Evolutionary conservation across 768 basidiomycete species (phyloP).

Genomic region (Xerocomus potaroensis): DNA sequence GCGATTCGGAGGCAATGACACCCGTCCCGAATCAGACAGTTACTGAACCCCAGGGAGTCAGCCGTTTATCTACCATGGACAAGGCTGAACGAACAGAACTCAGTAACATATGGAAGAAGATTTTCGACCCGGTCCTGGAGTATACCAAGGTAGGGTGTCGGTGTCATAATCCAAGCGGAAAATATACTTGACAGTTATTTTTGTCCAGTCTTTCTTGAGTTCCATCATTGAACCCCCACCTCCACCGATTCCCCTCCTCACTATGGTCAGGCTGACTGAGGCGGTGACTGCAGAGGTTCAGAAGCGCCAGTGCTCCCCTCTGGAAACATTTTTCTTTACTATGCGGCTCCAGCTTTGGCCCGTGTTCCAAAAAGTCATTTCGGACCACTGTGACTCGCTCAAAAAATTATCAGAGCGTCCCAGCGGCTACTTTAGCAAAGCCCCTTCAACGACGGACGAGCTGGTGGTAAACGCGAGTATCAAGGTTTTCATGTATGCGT

Average conservation of each 20-base stretch:
- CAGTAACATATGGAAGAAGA: conserved; percentile 81
- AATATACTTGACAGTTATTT: background rate
- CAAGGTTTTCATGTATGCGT: background rate
- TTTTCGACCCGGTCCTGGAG: conserved; percentile 87
- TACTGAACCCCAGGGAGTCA: conserved; percentile 24
- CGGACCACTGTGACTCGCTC: conserved; percentile 75
- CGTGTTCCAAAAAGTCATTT: conserved; percentile 84
- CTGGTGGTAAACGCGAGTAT: conserved; percentile 55
- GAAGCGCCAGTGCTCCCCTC: conserved; percentile 69
- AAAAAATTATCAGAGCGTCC: conserved; percentile 78
- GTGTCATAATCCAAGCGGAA: background rate
- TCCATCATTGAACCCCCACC: conserved; percentile 71
- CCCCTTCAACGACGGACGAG: conserved; percentile 61
- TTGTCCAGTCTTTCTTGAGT: conserved; percentile 58
- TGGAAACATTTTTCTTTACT: conserved; percentile 77
- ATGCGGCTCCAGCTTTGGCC: conserved; percentile 91
- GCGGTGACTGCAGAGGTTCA: conserved; percentile 71
- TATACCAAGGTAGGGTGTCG: conserved; percentile 62
- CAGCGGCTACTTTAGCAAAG: conserved; percentile 59
- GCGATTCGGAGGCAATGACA: conserved; percentile 49
- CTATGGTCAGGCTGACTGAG: conserved; percentile 90
- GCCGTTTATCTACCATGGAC: conserved; percentile 32
- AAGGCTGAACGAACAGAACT: conserved; percentile 61
- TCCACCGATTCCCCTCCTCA: conserved; percentile 71
- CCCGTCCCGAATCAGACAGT: conserved; percentile 25